Base-by-base conservation (phyloP, 495 filamentous ascomycete genomes). In the Rostrohypoxylon terebratum region DNA sequence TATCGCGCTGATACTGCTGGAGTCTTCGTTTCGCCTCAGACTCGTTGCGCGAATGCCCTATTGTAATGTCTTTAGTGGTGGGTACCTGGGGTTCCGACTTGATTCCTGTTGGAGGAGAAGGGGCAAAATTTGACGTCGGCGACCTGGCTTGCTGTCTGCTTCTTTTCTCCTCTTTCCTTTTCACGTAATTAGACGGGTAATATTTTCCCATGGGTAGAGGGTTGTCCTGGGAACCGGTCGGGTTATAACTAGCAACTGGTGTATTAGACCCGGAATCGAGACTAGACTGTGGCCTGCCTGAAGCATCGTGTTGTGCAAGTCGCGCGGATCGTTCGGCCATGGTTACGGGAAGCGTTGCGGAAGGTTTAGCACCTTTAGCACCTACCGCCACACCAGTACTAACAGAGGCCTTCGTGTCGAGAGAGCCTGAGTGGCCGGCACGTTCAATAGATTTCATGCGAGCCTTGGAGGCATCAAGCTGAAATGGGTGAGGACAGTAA, bases 1-100 rank as follows among this genome's bases (percentile, higher is more conserved):
- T 88, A 54, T 90, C 87, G 54, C 86, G 77, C 71, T 90, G 88
- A 71, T 90, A 90, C 44, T 90, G 84, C 36, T 86, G 82, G 4
- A 90, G 62, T 31, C 84, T 80, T 20, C 81, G 76, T 65, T 84
- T 82, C 14, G 82, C 82, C 18, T 87, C 86, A 5, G 81, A 81
- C 9, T 79, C 81, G 47, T 74, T 81, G 23, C 79, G 83, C 10
- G 55, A 54, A 58, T 77, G 79, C 13, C 67, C 64, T 25, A 55
- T 57, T 2, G 60, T 42, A 48, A 66, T 23, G 14, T 74, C 71
- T 45, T 66, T 57, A 2, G 74, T 54, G 16, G 66, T 76, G 4
- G 77, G 74, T 9, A 81, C 57, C 63, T 81, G 77, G 11, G 77
- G 45, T 36, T 82, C 81, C 13, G 81, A 80, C 38, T 67, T 74